Evolutionary conservation across 2,329 filamentous ascomycete species (phyloP).

Genomic region (Microdochium trichocladiopsis): DNA sequence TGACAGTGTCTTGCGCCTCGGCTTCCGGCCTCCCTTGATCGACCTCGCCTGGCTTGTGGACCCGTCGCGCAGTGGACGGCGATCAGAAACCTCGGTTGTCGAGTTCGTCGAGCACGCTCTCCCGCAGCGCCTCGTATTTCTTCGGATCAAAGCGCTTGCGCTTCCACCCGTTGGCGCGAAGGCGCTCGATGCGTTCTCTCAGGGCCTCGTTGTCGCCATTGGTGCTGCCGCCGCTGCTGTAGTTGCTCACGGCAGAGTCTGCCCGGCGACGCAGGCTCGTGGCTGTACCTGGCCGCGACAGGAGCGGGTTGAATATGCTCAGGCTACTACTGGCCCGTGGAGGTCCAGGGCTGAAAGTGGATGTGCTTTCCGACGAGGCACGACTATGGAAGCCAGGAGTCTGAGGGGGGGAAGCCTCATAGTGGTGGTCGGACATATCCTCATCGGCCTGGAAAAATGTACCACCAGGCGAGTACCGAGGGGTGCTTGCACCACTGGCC

Average conservation of each 20-base stretch:
- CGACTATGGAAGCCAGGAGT: background rate
- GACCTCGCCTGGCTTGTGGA: no score
- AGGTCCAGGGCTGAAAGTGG: background rate
- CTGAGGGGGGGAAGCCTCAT: background rate
- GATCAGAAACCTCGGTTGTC: conserved; percentile 8
- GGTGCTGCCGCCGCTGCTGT: background rate
- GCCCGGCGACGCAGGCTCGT: background rate
- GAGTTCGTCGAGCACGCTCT: conserved; percentile 44
- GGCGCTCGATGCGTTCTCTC: conserved; percentile 43
- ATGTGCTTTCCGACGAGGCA: background rate
- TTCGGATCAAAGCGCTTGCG: conserved; percentile 46
- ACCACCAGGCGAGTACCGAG: background rate
- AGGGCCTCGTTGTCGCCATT: conserved; percentile 13
- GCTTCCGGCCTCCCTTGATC: no score
- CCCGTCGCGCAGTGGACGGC: no score
- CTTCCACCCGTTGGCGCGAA: conserved; percentile 48
- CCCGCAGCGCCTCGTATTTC: conserved; percentile 45
- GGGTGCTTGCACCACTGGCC: background rate
- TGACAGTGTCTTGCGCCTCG: no score
- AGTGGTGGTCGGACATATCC: background rate
- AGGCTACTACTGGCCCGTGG: background rate
- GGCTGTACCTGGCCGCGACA: background rate
- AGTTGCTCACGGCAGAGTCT: background rate
- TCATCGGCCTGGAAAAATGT: background rate
- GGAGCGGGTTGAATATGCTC: background rate